Conservation (phyloP, 139 green algal genomes). For the Spirogloea muscicola region DNA sequence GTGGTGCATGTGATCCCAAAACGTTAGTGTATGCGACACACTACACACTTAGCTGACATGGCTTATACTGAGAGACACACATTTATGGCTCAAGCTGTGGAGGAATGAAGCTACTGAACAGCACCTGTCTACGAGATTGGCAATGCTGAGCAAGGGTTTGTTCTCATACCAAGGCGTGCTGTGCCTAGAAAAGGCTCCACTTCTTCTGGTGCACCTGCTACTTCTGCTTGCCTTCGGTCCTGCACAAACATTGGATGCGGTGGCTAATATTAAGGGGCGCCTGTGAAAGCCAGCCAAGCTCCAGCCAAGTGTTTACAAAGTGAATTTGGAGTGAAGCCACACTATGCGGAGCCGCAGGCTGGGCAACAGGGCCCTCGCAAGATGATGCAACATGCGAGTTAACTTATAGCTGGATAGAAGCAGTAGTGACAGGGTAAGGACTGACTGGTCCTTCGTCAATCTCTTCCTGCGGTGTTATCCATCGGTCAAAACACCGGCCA, state of each 20-base stretch:
- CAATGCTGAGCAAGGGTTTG: background rate
- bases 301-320: slow-evolving; percentile 2
- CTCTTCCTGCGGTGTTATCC: slow-evolving; percentile 36
- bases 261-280: no score
- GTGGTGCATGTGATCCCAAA: no score
- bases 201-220: slow-evolving; percentile 15
- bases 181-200: background rate
- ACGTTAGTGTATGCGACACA: no score
- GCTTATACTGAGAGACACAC: no score
- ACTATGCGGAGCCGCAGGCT: no score
- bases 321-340: background rate
- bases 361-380: background rate
- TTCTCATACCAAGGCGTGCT: slow-evolving; percentile 4
- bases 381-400: background rate
- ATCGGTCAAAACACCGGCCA: slow-evolving; percentile 42
- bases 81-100: no score
- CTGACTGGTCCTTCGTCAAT: slow-evolving; percentile 11
- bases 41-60: no score
- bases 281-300: background rate
- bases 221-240: slow-evolving; percentile 10
- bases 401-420: slow-evolving; percentile 1
- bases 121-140: no score
- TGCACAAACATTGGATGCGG: no score
- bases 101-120: no score
- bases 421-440: background rate